Base-by-base conservation (phyloP, 768 basidiomycete genomes). In the Macrolepiota albuminosa region DNA sequence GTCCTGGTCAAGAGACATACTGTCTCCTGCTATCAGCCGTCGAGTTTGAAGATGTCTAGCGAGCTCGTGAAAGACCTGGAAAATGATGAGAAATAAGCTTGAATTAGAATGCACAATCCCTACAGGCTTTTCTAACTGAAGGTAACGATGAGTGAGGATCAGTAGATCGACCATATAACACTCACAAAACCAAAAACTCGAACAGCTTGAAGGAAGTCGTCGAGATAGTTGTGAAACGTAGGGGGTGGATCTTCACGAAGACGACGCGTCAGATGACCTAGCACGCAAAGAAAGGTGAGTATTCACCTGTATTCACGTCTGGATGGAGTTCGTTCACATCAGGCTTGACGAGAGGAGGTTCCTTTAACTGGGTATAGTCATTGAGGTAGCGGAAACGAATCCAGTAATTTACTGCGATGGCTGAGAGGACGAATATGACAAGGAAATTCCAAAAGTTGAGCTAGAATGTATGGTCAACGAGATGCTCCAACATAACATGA, bases 191-290 rank as follows among this genome's bases (percentile, higher is more conserved):
- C 97, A 67, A 99, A 99, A 10, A 99, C 92, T 50, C 95, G 84
- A 58, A 99, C 92, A 11, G 97, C 97, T 66, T 95, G 89, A 57
- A 98, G 73, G 70, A 99, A 98, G 68, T 99, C 97, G 70, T 98
- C 96, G 31, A 98, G 81, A 67, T 98, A 98, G 67, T 96, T 95
- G 71, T 96, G 95, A 70, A 98, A 95, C 1, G 89, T 82, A 13
- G 89, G 84, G 0, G 85, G 83, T 14, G 86, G 78, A 56, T 89
- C 87, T 67, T 79, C 14, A 56, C 9, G 29, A 18, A 34, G 72
- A 16, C 59, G 58, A 39, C 24, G 42, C n/a, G 50, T 67, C 51
- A 68, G 51, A 33, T 54, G 2, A 50, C 24, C 36, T 10, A 58
- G 37, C 26, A 7, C 11, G 36, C 18, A 18, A 24, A 9, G 9